A percentile compares a stretch with the other conserved stretches of the same genome.
Evolutionary conservation across 352 stramenopile genomes (phyloP).

Genomic region (Globisporangium abappressorium): DNA sequence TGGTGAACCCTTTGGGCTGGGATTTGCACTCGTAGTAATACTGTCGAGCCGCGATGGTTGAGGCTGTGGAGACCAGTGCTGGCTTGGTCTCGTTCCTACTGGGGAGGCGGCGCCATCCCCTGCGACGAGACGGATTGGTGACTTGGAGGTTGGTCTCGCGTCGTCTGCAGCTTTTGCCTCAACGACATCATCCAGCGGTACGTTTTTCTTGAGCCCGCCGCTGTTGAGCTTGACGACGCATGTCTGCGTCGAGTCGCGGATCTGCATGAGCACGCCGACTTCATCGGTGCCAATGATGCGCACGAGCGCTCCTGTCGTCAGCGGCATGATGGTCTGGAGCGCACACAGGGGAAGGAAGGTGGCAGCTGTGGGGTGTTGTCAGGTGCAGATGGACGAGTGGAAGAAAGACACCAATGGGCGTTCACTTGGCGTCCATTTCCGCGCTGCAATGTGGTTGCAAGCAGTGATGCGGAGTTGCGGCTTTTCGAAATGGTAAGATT

Average conservation of each 20-base stretch:
- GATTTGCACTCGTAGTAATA: background rate
- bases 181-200: conserved; percentile 57
- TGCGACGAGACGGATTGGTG: conserved; percentile 42
- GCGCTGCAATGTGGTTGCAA: background rate
- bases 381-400: no score
- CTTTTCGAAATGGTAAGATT: background rate
- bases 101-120: background rate
- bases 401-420: background rate
- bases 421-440: background rate
- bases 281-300: conserved; percentile 47
- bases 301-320: conserved; percentile 61
- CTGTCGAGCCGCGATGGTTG: conserved; percentile 5
- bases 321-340: conserved; percentile 22
- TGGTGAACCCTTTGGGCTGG: background rate
- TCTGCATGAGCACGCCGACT: conserved; percentile 59
- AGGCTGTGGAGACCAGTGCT: conserved; percentile 12
- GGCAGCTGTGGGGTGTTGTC: background rate
- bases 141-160: conserved; percentile 31
- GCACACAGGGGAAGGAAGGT: background rate
- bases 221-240: conserved; percentile 74
- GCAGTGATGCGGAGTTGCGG: background rate
- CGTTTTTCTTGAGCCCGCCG: conserved; percentile 62
- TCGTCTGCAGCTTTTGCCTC: conserved; percentile 39
- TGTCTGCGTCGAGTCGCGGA: conserved; percentile 53
- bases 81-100: background rate